Conservation (phyloP, 2,329 filamentous ascomycete genomes). For the Cladophialophora carrionii region DNA sequence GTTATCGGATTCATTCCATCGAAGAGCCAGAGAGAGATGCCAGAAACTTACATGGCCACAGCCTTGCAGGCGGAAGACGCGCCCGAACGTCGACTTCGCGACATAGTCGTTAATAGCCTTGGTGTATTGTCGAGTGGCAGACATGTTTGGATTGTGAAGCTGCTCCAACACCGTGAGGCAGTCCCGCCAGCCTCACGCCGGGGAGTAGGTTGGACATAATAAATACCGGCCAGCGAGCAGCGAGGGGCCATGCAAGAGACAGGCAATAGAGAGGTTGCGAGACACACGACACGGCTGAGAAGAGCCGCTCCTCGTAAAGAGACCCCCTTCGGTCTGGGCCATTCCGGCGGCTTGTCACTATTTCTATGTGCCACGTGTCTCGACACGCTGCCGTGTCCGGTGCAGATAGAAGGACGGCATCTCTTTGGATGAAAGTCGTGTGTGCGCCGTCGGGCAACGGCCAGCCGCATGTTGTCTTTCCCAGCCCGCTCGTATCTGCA, state of each 20-base stretch:
- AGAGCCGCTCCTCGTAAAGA: neutral
- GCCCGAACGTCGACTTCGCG: conserved; percentile 4
- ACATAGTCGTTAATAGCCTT: neutral
- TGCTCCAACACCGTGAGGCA: neutral
- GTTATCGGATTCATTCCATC: neutral
- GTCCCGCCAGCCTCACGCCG: neutral
- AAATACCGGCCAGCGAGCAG: neutral
- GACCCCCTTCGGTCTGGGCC: neutral
- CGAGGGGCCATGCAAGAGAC: neutral
- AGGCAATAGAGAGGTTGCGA: neutral
- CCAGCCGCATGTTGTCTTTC: neutral
- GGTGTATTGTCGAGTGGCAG: neutral
- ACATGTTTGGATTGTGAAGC: neutral
- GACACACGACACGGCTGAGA: neutral
- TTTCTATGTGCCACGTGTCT: neutral
- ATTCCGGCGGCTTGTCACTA: neutral
- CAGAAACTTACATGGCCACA: neutral
- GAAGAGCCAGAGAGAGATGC: neutral
- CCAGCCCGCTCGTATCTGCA: neutral
- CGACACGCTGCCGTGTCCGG: neutral
- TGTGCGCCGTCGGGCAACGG: neutral
- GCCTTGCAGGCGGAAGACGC: conserved; percentile 4
- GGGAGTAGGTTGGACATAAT: neutral
- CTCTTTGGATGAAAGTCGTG: neutral
- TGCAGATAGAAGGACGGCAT: neutral